These are phyloP conservation scores for Myrica gale DNA, from an alignment of 306 rosid species.

Conservation along the genomic window DNA sequence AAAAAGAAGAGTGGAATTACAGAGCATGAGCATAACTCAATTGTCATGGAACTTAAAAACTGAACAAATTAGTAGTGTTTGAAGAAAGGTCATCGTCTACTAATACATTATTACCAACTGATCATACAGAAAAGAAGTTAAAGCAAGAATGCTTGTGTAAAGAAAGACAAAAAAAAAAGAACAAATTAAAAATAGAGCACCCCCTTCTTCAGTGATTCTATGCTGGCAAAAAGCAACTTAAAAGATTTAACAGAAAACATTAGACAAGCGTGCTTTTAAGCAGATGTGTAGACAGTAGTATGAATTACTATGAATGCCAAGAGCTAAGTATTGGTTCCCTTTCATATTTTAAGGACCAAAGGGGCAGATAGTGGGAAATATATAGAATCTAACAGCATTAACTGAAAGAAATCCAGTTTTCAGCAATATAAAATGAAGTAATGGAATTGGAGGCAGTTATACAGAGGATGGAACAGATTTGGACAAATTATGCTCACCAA, in stretches of 20 bases:
- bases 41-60: slow-evolving; percentile 18
- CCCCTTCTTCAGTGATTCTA: no score
- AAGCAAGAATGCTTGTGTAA: background rate
- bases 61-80: slow-evolving; percentile 15
- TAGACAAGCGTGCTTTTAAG: background rate
- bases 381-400: background rate
- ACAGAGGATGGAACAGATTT: background rate
- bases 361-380: background rate
- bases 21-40: background rate
- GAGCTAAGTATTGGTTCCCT: background rate
- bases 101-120: background rate
- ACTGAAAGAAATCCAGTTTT: background rate
- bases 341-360: background rate
- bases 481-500: slow-evolving; percentile 51
- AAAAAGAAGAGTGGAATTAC: slow-evolving; percentile 6
- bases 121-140: background rate
- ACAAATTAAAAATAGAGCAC: background rate
- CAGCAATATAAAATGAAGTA: background rate
- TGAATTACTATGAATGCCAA: background rate
- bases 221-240: background rate
- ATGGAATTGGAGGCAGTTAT: background rate
- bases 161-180: background rate
- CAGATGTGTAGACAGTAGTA: background rate
- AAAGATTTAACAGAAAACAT: background rate
- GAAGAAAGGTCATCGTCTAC: slow-evolving; percentile 12